Conservation (phyloP, 2,329 filamentous ascomycete species). For the Pseudogymnoascus sp. region DNA sequence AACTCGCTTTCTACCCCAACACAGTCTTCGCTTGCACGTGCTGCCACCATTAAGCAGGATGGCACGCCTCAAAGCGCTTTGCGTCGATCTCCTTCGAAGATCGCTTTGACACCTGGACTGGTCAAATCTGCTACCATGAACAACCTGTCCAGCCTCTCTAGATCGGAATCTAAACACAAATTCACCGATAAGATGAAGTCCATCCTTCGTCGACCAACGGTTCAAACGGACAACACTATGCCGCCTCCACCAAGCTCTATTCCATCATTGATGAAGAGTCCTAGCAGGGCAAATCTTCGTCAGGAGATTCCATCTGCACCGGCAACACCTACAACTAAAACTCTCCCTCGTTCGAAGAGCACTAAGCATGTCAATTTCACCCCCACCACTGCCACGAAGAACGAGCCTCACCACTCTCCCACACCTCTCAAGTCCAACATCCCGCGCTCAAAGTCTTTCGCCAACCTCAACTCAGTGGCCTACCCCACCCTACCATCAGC, state of each 20-base stretch:
- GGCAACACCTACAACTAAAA: conserved; percentile 48
- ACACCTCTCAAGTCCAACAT: conserved; percentile 45
- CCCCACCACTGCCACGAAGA: conserved; percentile 44
- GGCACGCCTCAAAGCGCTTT: conserved; percentile 38
- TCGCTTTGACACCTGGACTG: conserved; percentile 35
- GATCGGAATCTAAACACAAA: conserved; percentile 21
- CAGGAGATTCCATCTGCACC: conserved; percentile 44
- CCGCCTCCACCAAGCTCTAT: conserved; percentile 17
- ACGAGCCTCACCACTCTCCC: conserved; percentile 40
- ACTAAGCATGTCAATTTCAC: conserved; percentile 75
- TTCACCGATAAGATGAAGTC: conserved; percentile 45
- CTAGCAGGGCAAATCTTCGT: conserved; percentile 43
- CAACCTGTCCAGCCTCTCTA: conserved; percentile 28
- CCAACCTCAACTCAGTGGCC: conserved; percentile 29
- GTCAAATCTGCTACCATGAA: conserved; percentile 45
- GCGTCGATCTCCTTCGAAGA: conserved; percentile 23
- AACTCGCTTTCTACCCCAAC: conserved; percentile 66
- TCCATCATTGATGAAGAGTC: conserved; percentile 26
- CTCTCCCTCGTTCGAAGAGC: conserved; percentile 41
- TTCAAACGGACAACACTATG: conserved; percentile 18
- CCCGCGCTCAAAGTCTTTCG: conserved; percentile 34
- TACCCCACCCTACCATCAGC: conserved; percentile 28
- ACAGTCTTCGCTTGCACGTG: conserved; percentile 60
- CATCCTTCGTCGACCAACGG: conserved; percentile 37
- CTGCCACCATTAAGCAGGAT: conserved; percentile 44